Percentiles rank a stretch among this genome's conserved stretches.
These are phyloP conservation scores for Phytophthora chlamydospora DNA, from an alignment of 352 stramenopile species.

Conservation along the genomic window DNA sequence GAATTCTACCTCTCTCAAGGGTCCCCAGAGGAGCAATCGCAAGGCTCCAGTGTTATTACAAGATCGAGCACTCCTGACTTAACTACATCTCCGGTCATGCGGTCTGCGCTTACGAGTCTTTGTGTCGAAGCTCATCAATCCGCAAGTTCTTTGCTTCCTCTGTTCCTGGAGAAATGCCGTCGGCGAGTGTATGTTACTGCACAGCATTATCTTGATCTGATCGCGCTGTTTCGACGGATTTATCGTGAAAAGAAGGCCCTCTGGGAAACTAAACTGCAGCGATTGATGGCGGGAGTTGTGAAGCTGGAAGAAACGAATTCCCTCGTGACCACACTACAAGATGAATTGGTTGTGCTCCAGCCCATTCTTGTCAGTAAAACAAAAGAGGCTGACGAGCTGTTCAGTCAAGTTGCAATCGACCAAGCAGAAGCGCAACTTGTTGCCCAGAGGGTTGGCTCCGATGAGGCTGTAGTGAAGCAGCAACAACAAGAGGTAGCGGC, in stretches of 20 bases:
- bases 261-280: conserved; percentile 55
- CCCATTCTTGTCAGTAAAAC: conserved; percentile 70
- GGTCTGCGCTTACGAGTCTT: conserved; percentile 40
- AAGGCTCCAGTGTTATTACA: not conserved
- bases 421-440: conserved; percentile 58
- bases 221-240: conserved; percentile 86
- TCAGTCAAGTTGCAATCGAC: conserved; percentile 66
- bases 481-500: conserved; percentile 65
- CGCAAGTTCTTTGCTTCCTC: conserved; percentile 16
- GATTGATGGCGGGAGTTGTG: conserved; percentile 65
- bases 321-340: conserved; percentile 62
- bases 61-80: conserved; percentile 12
- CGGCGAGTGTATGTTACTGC: conserved; percentile 73
- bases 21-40: not conserved
- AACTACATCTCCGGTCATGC: conserved; percentile 18
- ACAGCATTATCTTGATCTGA: conserved; percentile 91
- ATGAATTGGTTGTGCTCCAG: conserved; percentile 88
- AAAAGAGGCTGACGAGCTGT: conserved; percentile 64
- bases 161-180: conserved; percentile 45
- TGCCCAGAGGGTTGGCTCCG: conserved; percentile 54
- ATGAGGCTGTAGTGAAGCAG: conserved; percentile 69
- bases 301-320: conserved; percentile 80
- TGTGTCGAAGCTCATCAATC: conserved; percentile 69
- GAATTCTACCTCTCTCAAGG: conserved; percentile 58
- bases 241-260: conserved; percentile 56